phyloP scores from a whole-genome alignment of 2,329 filamentous ascomycete genomes.

The Blumeriella jaapii region DNA sequence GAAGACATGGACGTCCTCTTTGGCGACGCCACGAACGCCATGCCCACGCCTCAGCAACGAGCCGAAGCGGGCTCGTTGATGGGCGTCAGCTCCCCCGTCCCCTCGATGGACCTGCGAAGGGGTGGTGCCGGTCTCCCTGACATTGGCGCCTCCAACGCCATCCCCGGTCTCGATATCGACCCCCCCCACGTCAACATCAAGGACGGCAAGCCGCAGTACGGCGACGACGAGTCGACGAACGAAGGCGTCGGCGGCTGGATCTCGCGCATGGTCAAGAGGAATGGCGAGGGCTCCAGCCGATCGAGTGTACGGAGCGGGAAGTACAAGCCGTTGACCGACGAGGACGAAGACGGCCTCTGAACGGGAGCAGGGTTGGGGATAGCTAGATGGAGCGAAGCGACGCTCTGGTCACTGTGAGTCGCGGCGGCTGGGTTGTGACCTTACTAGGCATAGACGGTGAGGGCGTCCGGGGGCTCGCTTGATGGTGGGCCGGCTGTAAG shows the following conservation, averaged over 20 bases:
- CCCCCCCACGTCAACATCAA: slow-evolving; percentile 51
- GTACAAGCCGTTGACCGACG: slow-evolving; percentile 32
- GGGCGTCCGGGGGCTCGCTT: no score
- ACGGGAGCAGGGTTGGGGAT: no score
- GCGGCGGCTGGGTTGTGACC: no score
- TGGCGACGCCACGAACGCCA: slow-evolving; percentile 78
- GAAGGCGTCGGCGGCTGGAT: slow-evolving; percentile 60
- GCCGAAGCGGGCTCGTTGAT: slow-evolving; percentile 78
- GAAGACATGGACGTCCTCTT: slow-evolving; percentile 97
- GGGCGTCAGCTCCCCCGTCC: slow-evolving; percentile 64
- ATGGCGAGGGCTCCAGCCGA: slow-evolving; percentile 27
- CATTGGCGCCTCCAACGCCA: slow-evolving; percentile 51
- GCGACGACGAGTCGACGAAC: slow-evolving; percentile 23
- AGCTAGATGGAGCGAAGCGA: no score
- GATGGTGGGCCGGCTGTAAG: no score
- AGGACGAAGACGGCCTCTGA: no score
- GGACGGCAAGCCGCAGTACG: slow-evolving; percentile 37
- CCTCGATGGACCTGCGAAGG: slow-evolving; percentile 60
- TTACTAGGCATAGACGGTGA: no score
- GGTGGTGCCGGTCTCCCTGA: slow-evolving; percentile 28
- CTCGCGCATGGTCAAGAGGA: slow-evolving; percentile 50
- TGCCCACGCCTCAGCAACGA: slow-evolving; percentile 65
- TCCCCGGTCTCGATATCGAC: slow-evolving; percentile 73
- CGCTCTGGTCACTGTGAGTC: no score
- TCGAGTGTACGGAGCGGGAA: slow-evolving; percentile 19